Evolutionary conservation across 306 rosid genomes (phyloP), one percentile per base, ranked within the genome.

Genomic region (Acmispon strigosus): DNA sequence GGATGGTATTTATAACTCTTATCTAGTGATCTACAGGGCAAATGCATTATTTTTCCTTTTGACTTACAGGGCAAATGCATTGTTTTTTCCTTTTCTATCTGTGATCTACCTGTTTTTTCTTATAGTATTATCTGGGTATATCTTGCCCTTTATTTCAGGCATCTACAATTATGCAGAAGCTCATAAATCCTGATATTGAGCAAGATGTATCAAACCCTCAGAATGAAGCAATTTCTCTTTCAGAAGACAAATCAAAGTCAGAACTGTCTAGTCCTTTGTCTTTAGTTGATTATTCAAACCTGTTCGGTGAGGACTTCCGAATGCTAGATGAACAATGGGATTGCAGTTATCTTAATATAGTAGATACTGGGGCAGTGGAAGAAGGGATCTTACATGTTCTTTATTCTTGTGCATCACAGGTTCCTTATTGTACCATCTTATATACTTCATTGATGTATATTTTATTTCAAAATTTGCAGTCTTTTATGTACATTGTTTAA

Each of bases 321-420:
- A 75, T 86, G 66, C 90, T 82, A 51, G 96, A 82, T 77, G 88
- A 88, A 77, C 87, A 75, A n/a, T 90, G 89, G 90, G 91, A 88
- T 79, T 78, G 79, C 73, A 86, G 87, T 86, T 86, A 85, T 81
- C 86, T 86, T 56, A 92, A 83, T 79, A 76, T 86, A 74, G 68
- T 92, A 77, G 98, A 92, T 82, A 49, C 90, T 39, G 96, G 83
- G 45, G 96, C 89, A 4, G 96, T 90, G 74, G 98, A 92, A 81
- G 98, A 92, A 82, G 96, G 96, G 76, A 82, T 92, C 78, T 73
- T 90, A 65, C 96, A 92, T 41, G 84, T 92, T 79, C 92, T 92
- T 69, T 92, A 83, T 88, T 89, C 91, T 76, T 90, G 92, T 77
- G 96, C 96, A 18, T 87, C 96, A 34, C 98, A 92, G 96, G 98